Evolutionary conservation across 306 rosid genomes (phyloP).

Genomic region (Inga laurina): DNA sequence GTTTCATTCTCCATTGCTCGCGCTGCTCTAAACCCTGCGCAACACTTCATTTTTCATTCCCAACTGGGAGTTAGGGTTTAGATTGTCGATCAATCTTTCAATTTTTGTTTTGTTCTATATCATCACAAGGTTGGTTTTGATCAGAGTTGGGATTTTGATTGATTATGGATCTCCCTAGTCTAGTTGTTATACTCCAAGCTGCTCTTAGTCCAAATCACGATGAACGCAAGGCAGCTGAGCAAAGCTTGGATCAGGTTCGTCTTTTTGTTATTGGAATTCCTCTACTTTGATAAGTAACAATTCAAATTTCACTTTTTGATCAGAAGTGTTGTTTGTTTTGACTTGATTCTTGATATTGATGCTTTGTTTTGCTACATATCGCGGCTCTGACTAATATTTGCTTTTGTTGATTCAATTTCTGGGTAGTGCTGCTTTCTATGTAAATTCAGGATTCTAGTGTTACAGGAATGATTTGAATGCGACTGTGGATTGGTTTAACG

Average conservation of each 20-base stretch:
- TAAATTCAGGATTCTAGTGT: conserved; percentile 2
- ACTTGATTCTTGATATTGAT: not conserved
- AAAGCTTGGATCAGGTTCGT: conserved; percentile 81
- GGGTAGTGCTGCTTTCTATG: not conserved
- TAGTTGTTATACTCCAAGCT: conserved; percentile 80
- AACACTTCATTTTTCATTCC: not conserved
- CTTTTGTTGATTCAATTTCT: not conserved
- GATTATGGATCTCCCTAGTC: conserved; percentile 82
- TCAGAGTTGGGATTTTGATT: conserved; percentile 13
- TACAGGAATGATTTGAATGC: not conserved
- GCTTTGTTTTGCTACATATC: not conserved
- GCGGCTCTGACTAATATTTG: not conserved
- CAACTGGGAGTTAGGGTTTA: conserved; percentile 42
- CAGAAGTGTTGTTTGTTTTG: not conserved
- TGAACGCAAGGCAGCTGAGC: conserved; percentile 94
- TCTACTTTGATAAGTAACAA: not conserved
- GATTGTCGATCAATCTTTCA: conserved; percentile 25
- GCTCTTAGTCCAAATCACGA: conserved; percentile 92
- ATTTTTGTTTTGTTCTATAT: not conserved
- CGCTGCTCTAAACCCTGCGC: conserved; percentile 53
- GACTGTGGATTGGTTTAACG: conserved; percentile 4
- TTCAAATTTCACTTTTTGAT: conserved; percentile 21
- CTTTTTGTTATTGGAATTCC: not conserved
- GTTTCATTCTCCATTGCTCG: conserved; percentile 36
- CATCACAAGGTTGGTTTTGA: not conserved